Percentiles rank a stretch among this genome's conserved stretches.
Conservation (phyloP, 1,284 basidiomycete genomes). For the Leucoagaricus sp. region DNA sequence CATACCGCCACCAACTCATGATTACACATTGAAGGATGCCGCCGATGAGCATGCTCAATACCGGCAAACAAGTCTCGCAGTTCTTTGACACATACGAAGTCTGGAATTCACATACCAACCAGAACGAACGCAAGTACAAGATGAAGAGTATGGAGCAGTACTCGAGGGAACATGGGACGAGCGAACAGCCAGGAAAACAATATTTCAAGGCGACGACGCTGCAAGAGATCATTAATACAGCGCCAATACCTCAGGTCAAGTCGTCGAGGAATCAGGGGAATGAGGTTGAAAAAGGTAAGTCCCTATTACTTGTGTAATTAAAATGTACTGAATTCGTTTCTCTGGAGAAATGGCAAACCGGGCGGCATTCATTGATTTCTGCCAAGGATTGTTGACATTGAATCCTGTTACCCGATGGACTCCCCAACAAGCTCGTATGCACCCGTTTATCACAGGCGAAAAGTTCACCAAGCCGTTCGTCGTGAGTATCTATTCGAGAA, state of each 20-base stretch:
- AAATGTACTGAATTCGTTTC: not conserved
- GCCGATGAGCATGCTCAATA: constrained; percentile 92
- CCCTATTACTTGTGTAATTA: constrained; percentile 8
- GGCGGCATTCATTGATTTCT: constrained; percentile 97
- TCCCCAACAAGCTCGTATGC: constrained; percentile 92
- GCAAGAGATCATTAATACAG: constrained; percentile 95
- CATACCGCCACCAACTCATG: constrained; percentile 15
- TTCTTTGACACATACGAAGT: constrained; percentile 87
- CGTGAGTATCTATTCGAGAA: constrained; percentile 54
- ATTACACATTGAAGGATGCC: constrained; percentile 69
- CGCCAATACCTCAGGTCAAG: constrained; percentile 84
- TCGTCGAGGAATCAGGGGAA: constrained; percentile 70
- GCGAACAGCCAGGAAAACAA: constrained; percentile 97
- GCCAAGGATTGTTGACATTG: constrained; percentile 90
- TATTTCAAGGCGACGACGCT: constrained; percentile 96
- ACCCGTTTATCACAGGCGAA: constrained; percentile 98
- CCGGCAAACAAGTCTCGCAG: constrained; percentile 93
- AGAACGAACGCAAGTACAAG: constrained; percentile 84
- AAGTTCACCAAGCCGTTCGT: constrained; percentile 88
- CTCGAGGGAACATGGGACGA: constrained; percentile 89
- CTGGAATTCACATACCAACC: constrained; percentile 62
- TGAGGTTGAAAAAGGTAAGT: constrained; percentile 90
- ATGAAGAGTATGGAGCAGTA: constrained; percentile 96
- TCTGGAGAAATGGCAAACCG: constrained; percentile 89
- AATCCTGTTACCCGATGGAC: constrained; percentile 97